Base-by-base conservation (phyloP, 441 rosid species). In the Eruca vesicaria region DNA sequence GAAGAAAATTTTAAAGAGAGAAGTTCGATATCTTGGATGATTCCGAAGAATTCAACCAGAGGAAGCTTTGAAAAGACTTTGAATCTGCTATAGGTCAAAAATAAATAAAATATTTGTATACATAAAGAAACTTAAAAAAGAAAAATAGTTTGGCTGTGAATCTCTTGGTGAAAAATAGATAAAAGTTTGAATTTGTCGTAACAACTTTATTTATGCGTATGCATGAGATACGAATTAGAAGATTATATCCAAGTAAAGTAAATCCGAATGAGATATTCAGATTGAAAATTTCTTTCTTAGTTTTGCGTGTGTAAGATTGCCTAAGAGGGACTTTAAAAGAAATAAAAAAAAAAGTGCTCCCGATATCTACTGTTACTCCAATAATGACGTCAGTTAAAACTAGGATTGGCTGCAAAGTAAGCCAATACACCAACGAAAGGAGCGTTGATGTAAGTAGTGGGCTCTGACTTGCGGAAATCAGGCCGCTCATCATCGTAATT, bases 361-460 rank as follows among this genome's bases (percentile, higher is more conserved):
- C 55, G 45, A 3, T 11, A 6, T 20, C 14, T 61, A 28, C 1
- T 4, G 59, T 2, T 36, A 29, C 20, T 19, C 8, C 7, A 8
- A 16, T 52, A 8, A 16, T 52, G 48, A 33, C 11, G 63, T 77
- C 58, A 77, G 68, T 43, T 50, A 60, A 66, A 59, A 53, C 68
- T 66, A n/a, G 98, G 91, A 78, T 94, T 89, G n/a, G 96, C 98
- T 2, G 93, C 93, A 76, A 94, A 88, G 69, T 86, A 92, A 36
- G 98, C 96, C 63, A 92, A 90, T 33, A 86, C 98, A 7, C 99
- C 99, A 28, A 94, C 98, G 72, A 92, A 90, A 15, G 99, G 97
- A 28, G 99, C 99, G 77, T 92, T 94, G 52, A 94, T 94, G 53
- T 94, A 92, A 5, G 99, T 94, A 0, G 99, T 92, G 1, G 98